These are phyloP conservation scores for Botrytis pseudocinerea DNA, from an alignment of 2,329 filamentous ascomycete species.

Conservation along the genomic window DNA sequence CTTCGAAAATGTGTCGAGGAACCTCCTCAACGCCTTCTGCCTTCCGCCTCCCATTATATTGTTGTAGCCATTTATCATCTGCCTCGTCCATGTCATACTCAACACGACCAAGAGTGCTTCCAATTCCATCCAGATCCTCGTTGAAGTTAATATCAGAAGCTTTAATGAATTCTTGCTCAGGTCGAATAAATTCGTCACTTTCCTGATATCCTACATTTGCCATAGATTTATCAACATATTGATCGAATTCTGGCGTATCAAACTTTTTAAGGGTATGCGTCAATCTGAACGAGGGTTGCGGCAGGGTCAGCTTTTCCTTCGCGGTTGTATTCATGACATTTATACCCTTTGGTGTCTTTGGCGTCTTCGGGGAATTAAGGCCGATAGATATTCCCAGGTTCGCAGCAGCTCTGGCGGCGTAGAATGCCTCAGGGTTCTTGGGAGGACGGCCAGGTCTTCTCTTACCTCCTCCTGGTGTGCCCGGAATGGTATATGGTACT, in stretches of 20 bases:
- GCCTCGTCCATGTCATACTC: constrained; percentile 99
- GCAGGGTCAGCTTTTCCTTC: constrained; percentile 76
- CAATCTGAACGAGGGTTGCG: constrained; percentile 71
- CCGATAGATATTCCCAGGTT: constrained; percentile 29
- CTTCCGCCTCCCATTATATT: constrained; percentile 76
- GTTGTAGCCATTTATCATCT: constrained; percentile 92
- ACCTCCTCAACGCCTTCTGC: constrained; percentile 76
- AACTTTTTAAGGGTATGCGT: constrained; percentile 79
- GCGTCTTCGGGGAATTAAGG: constrained; percentile 36
- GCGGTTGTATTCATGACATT: constrained; percentile 78
- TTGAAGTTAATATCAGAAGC: constrained; percentile 59
- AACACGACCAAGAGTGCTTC: constrained; percentile 70
- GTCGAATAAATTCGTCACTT: constrained; percentile 82
- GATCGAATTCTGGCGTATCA: constrained; percentile 82
- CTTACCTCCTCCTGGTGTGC: constrained; percentile 47
- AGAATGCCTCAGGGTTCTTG: constrained; percentile 60
- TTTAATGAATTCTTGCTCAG: constrained; percentile 70
- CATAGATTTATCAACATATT: constrained; percentile 96
- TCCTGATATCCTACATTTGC: constrained; percentile 95
- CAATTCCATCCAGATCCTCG: constrained; percentile 56
- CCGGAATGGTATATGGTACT: constrained; percentile 39
- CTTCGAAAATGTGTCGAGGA: constrained; percentile 92
- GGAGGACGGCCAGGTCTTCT: constrained; percentile 64
- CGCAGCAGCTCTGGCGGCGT: constrained; percentile 50
- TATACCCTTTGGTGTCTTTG: constrained; percentile 64